Percentiles rank a stretch among this genome's conserved stretches.
phyloP scores from a whole-genome alignment of 2,329 filamentous ascomycete genomes.

The Fusarium haematococcum region DNA sequence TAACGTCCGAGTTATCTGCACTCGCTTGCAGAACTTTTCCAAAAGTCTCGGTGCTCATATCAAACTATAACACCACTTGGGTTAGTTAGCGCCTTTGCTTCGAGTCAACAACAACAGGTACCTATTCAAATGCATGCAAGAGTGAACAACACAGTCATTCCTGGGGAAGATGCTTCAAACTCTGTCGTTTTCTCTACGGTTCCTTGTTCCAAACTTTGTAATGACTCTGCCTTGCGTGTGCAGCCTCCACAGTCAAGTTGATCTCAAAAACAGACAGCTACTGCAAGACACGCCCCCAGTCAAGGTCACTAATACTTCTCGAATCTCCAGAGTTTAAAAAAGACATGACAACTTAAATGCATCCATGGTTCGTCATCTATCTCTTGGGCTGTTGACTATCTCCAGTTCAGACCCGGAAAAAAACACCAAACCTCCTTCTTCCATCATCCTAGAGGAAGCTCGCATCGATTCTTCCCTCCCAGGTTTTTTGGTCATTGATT shows the following conservation, averaged over 20 bases:
- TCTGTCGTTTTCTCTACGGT: too few relatives aligned
- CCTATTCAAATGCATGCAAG: neutral
- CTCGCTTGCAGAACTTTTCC: neutral
- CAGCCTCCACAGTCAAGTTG: neutral
- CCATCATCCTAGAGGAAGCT: neutral
- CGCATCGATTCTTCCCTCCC: neutral
- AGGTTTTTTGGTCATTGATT: constrained; percentile 29
- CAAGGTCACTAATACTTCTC: neutral
- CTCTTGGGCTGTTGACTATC: neutral
- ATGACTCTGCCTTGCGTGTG: neutral
- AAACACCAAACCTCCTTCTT: constrained; percentile 9
- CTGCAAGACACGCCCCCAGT: neutral
- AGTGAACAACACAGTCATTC: neutral
- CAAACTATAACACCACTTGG: neutral
- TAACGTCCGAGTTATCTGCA: neutral
- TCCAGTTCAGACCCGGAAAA: neutral
- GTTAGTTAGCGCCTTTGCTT: neutral
- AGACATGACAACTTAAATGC: neutral
- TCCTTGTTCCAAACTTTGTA: neutral
- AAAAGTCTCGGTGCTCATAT: neutral
- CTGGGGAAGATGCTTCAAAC: too few relatives aligned
- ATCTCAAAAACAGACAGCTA: neutral
- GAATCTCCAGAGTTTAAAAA: neutral
- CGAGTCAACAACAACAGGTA: neutral
- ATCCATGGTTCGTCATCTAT: neutral